Base-by-base conservation (phyloP, 2,329 filamentous ascomycete species). In the Myotisia sp. region DNA sequence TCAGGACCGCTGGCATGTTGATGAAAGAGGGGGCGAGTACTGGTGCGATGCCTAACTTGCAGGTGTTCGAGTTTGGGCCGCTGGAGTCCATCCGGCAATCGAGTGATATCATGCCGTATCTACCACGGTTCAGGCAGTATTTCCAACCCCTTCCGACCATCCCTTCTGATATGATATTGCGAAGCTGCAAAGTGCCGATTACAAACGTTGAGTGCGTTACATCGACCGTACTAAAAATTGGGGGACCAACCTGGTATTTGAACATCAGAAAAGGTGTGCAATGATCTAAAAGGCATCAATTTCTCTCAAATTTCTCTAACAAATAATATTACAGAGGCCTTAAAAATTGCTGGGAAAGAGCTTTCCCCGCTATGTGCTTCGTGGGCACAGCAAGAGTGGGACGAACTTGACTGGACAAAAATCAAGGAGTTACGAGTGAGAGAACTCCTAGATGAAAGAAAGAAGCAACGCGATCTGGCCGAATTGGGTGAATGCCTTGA, bases 161-260 rank as follows among this genome's bases (percentile, higher is more conserved):
- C 10, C 74, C 74, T 45, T 70, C 67, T 38, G 71, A 83, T 13
- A 72, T 92, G 51, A 69, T 70, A 7, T 67, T 76, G 7, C 80
- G 79, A 52, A 70, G 72, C 2, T 60, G 70, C 3, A 74, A 79
- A 36, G 71, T 95, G 5, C 75, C 78, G 0, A 59, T 95, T 4
- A 68, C 65, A 23, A 82, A 92, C 45, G 64, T 98, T 10, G 85
- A 95, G 53, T 87, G 80, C 48, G 65, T 98, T 37, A 92, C 87
- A 1, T 70, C 72, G 41, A 81, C 76, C 7, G 51, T 68, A 21
- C 59, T 73, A 30, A 71, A 71, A 45, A 52, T 69, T 28, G 59
- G 58, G 17, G 60, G 63, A 20, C 59, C 61, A 13, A 51, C 52
- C n/a, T 64, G 58, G 56, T 60, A 58, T 36, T 45, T 70, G 6